A percentile compares a stretch with the other conserved stretches of the same genome.
Evolutionary conservation across 2,329 filamentous ascomycete genomes (phyloP).

Genomic region (Passalora sequoiae): DNA sequence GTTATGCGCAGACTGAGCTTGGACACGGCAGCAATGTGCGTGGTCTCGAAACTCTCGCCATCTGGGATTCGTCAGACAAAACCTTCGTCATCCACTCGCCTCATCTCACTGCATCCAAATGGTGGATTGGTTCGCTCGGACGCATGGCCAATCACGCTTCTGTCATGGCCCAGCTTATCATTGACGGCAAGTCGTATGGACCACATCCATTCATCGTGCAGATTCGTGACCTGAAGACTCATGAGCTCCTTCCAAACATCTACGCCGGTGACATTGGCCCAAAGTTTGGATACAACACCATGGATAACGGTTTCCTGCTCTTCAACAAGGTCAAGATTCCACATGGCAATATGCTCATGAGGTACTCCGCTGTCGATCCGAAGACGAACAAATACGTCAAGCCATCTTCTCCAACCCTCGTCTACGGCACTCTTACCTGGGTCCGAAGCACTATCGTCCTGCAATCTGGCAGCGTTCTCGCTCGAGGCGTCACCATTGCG

Average conservation of each 20-base stretch:
- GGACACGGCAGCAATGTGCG: conserved; percentile 74
- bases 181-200: conserved; percentile 63
- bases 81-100: conserved; percentile 72
- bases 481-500: conserved; percentile 72
- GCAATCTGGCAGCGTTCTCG: conserved; percentile 65
- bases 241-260: conserved; percentile 62
- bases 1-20: conserved; percentile 75
- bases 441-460: conserved; percentile 69
- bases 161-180: conserved; percentile 71
- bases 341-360: conserved; percentile 66
- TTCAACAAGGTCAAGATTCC: conserved; percentile 73
- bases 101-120: conserved; percentile 69
- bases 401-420: conserved; percentile 60
- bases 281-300: conserved; percentile 61
- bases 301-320: conserved; percentile 76
- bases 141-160: conserved; percentile 71
- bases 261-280: conserved; percentile 77
- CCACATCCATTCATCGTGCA: conserved; percentile 76
- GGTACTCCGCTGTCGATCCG: conserved; percentile 65
- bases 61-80: conserved; percentile 67
- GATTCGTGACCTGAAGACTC: conserved; percentile 64
- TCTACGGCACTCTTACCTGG: conserved; percentile 73
- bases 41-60: conserved; percentile 67
- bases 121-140: conserved; percentile 78
- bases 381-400: conserved; percentile 63